A percentile compares a stretch with the other conserved stretches of the same genome.
Evolutionary conservation across 306 rosid genomes (phyloP).

Genomic region (Vigna nakashimae): DNA sequence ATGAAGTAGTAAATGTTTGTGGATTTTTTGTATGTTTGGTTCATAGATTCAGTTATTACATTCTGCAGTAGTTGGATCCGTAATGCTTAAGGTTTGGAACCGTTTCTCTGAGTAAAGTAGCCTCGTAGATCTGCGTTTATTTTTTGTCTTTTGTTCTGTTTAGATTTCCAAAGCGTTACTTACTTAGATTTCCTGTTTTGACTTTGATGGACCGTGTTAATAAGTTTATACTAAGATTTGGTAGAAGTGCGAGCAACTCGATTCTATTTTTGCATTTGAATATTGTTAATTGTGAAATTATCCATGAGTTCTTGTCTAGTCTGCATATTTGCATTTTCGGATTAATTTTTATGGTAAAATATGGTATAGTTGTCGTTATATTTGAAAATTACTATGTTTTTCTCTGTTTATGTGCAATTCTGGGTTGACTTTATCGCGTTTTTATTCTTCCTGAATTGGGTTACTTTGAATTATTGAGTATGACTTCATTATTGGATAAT

Average conservation of each 20-base stretch:
- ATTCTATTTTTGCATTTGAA: not conserved
- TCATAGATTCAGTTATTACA: slow-evolving; percentile 29
- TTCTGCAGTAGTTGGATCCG: slow-evolving; percentile 48
- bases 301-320: not conserved
- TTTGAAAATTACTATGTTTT: not conserved
- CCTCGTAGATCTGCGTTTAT: slow-evolving; percentile 43
- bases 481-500: not conserved
- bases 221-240: not conserved
- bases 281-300: not conserved
- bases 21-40: not conserved
- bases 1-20: not conserved
- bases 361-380: not conserved
- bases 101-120: not conserved
- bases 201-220: not conserved
- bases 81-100: slow-evolving; percentile 24
- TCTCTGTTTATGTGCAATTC: not conserved
- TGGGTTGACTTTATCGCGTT: not conserved
- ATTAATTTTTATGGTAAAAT: not conserved
- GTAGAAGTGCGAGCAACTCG: slow-evolving; percentile 4
- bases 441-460: slow-evolving; percentile 9
- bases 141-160: not conserved
- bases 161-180: not conserved
- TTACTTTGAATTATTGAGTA: slow-evolving; percentile 6
- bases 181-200: not conserved
- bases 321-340: not conserved